phyloP scores from a whole-genome alignment of 805 yeast genomes.

The Candida khao-thaluensis region DNA sequence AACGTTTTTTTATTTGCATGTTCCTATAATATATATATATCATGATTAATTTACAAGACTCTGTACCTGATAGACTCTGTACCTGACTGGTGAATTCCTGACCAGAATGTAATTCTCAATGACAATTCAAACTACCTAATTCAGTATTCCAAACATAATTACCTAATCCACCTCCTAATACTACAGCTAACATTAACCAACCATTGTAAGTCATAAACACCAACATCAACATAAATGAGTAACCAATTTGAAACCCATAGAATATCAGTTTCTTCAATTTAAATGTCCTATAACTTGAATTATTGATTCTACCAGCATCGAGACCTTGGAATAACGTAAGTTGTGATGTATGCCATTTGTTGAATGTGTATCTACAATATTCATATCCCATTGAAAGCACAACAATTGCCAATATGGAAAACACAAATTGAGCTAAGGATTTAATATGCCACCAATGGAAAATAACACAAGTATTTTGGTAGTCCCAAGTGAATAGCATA shows the following conservation, averaged over 20 bases:
- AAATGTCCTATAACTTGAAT: conserved; percentile 6
- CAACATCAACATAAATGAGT: conserved; percentile 72
- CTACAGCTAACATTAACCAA: conserved; percentile 77
- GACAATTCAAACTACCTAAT: conserved; percentile 5
- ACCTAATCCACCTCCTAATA: conserved; percentile 70
- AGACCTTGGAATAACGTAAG: conserved; percentile 7
- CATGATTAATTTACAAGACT: too few species aligned
- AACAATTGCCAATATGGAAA: conserved; percentile 51
- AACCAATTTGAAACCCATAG: conserved; percentile 67
- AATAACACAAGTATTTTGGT: conserved; percentile 68
- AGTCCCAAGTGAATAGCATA: conserved; percentile 81
- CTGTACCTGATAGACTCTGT: neutral
- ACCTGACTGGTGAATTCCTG: neutral
- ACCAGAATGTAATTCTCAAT: neutral
- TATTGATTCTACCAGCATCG: conserved; percentile 4
- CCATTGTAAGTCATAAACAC: conserved; percentile 87
- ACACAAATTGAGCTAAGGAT: conserved; percentile 48
- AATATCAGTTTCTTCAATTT: conserved; percentile 38
- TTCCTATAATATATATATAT: neutral
- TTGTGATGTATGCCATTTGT: conserved; percentile 27
- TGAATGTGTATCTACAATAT: conserved; percentile 37
- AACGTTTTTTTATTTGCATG: neutral
- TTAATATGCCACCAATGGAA: conserved; percentile 80
- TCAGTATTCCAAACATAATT: conserved; percentile 54
- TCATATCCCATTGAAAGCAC: conserved; percentile 60